A percentile compares a stretch with the other conserved stretches of the same genome.
These are phyloP conservation scores for Lentinula edodes DNA, from an alignment of 768 basidiomycete species.

Conservation along the genomic window DNA sequence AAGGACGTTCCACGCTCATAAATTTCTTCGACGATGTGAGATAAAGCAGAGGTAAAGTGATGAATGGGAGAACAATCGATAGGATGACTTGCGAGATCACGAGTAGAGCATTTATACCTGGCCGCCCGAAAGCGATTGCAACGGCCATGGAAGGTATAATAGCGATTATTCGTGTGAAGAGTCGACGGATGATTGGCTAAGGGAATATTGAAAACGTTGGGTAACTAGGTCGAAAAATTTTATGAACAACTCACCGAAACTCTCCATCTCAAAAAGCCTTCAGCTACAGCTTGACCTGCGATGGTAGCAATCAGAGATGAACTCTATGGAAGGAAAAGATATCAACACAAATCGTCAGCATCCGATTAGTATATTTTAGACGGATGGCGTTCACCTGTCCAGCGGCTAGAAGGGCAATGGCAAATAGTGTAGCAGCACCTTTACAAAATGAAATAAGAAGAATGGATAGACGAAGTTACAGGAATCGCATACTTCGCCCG, in stretches of 20 bases:
- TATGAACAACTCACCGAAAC: conserved; percentile 49
- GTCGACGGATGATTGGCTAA: conserved; percentile 71
- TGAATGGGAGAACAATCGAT: conserved; percentile 78
- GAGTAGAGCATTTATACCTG: conserved; percentile 73
- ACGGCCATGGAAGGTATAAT: conserved; percentile 81
- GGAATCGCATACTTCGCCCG: conserved; percentile 49
- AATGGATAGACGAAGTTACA: not conserved
- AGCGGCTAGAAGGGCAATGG: conserved; percentile 75
- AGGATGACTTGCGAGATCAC: conserved; percentile 83
- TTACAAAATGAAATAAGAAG: not conserved
- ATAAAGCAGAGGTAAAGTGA: conserved; percentile 76
- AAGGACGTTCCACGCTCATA: conserved; percentile 62
- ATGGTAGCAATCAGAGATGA: conserved; percentile 87
- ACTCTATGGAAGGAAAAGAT: conserved; percentile 33
- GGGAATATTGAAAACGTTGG: not conserved
- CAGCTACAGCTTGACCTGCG: conserved; percentile 84
- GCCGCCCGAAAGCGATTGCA: conserved; percentile 62
- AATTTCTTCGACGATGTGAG: conserved; percentile 66
- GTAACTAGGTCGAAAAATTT: not conserved
- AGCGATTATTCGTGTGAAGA: conserved; percentile 75
- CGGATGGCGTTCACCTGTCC: conserved; percentile 52
- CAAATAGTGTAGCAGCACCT: conserved; percentile 86
- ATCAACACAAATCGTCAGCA: not conserved
- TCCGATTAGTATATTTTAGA: not conserved
- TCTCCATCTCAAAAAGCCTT: conserved; percentile 86